phyloP scores from a whole-genome alignment of 2,329 filamentous ascomycete genomes.

The Purpureocillium lavendulum region DNA sequence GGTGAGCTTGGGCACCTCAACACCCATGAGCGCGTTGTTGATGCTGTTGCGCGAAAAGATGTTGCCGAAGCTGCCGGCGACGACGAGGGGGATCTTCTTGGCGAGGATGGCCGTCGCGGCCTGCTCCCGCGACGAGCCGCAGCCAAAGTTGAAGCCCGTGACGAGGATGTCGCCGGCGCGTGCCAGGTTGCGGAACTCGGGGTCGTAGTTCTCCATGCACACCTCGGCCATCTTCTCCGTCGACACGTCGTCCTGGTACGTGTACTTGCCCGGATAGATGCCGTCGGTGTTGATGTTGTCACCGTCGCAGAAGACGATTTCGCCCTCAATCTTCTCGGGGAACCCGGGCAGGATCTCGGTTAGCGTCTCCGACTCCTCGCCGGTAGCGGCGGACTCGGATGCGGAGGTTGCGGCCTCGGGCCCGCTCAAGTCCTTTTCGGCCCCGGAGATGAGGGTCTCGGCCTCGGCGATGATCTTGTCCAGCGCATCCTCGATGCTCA shows the following conservation, averaged over 20 bases:
- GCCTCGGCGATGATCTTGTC: constrained; percentile 63
- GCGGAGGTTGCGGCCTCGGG: background rate
- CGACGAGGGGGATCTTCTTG: constrained; percentile 70
- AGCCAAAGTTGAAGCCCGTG: constrained; percentile 82
- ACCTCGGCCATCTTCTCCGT: constrained; percentile 76
- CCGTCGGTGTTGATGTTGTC: constrained; percentile 83
- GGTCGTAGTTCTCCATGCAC: constrained; percentile 64
- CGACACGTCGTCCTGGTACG: constrained; percentile 79
- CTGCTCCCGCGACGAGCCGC: constrained; percentile 70
- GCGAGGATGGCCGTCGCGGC: constrained; percentile 82
- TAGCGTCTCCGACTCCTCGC: constrained; percentile 1
- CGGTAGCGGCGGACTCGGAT: background rate
- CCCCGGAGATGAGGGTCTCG: constrained; percentile 51
- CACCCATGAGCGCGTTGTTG: constrained; percentile 68
- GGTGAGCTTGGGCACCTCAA: constrained; percentile 62
- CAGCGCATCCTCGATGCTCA: constrained; percentile 60
- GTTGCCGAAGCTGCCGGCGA: constrained; percentile 74
- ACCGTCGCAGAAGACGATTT: constrained; percentile 80
- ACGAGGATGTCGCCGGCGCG: constrained; percentile 73
- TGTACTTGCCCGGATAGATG: constrained; percentile 62
- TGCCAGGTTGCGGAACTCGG: constrained; percentile 55
- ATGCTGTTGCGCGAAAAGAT: constrained; percentile 75
- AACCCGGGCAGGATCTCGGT: constrained; percentile 47
- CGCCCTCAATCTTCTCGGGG: constrained; percentile 71
- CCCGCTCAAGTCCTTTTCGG: constrained; percentile 34